These are phyloP conservation scores for Ceratocystis eucalypticola DNA, from an alignment of 2,329 filamentous ascomycete genomes.

Conservation along the genomic window DNA sequence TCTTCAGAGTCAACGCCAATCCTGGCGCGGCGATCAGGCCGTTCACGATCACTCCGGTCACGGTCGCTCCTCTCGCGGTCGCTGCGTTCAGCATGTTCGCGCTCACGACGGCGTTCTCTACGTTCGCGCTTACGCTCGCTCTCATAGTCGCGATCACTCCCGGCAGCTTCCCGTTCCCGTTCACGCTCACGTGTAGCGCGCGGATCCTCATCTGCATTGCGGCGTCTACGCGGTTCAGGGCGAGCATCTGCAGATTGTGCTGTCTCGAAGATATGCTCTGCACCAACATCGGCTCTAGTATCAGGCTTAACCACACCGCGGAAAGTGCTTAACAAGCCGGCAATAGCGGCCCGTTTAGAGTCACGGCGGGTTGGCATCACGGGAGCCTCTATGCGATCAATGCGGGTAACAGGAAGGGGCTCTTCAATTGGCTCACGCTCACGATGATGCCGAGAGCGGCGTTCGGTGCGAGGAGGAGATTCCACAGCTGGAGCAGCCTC, in stretches of 20 bases:
- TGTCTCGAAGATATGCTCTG: background rate
- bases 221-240: conserved; percentile 11
- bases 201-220: conserved; percentile 3
- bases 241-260: background rate
- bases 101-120: conserved; percentile 10
- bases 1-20: conserved; percentile 37
- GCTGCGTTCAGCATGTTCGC: conserved; percentile 20
- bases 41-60: conserved; percentile 36
- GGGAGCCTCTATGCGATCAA: conserved; percentile 1
- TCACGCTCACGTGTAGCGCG: background rate
- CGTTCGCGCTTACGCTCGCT: conserved; percentile 11
- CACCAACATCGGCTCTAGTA: conserved; percentile 19
- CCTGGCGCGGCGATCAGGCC: conserved; percentile 37
- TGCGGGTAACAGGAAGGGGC: background rate
- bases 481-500: conserved; percentile 12
- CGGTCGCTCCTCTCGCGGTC: conserved; percentile 35
- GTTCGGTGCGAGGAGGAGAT: conserved; percentile 11
- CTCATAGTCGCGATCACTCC: conserved; percentile 26
- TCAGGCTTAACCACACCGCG: conserved; percentile 35
- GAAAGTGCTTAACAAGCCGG: conserved; percentile 49
- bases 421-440: conserved; percentile 11
- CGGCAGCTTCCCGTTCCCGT: background rate
- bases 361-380: conserved; percentile 7
- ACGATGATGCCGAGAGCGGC: conserved; percentile 9
- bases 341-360: conserved; percentile 26